Percentiles rank a stretch among this genome's conserved stretches.
phyloP scores from a whole-genome alignment of 805 yeast species.

The Komagataella pseudopastoris region DNA sequence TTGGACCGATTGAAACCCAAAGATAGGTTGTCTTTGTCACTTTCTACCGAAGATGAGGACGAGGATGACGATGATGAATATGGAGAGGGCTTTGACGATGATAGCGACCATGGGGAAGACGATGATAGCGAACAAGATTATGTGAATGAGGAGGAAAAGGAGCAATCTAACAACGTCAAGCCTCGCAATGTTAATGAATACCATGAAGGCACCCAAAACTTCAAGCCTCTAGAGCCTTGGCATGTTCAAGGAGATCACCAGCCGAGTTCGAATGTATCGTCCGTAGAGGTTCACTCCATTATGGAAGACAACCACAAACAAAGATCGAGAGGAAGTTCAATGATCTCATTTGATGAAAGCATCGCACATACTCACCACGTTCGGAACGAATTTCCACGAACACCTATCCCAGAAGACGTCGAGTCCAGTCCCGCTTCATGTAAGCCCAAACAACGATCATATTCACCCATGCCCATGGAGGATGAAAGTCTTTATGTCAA shows the following conservation, averaged over 20 bases:
- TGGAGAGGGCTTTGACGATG: slow-evolving; percentile 10
- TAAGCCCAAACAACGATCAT: neutral
- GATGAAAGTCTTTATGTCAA: neutral
- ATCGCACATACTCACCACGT: neutral
- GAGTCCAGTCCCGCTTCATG: neutral
- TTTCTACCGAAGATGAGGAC: slow-evolving; percentile 5
- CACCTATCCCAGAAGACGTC: neutral
- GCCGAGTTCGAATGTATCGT: neutral
- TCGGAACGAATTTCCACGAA: neutral
- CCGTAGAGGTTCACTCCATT: neutral
- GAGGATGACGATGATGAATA: slow-evolving; percentile 11
- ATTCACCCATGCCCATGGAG: neutral
- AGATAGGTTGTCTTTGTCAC: neutral
- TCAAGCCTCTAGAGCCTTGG: neutral
- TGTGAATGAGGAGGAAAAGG: slow-evolving; percentile 10
- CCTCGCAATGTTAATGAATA: neutral
- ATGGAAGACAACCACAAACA: neutral
- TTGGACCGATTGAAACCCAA: neutral
- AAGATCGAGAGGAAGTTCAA: neutral
- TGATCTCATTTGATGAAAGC: neutral
- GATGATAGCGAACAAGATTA: slow-evolving; percentile 6
- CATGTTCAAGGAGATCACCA: neutral
- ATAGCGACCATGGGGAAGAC: slow-evolving; percentile 9
- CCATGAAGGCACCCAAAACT: neutral
- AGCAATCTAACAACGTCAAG: slow-evolving; percentile 10